A percentile compares a stretch with the other conserved stretches of the same genome.
Evolutionary conservation across 306 rosid species (phyloP).

Genomic region (Malus asiatica): DNA sequence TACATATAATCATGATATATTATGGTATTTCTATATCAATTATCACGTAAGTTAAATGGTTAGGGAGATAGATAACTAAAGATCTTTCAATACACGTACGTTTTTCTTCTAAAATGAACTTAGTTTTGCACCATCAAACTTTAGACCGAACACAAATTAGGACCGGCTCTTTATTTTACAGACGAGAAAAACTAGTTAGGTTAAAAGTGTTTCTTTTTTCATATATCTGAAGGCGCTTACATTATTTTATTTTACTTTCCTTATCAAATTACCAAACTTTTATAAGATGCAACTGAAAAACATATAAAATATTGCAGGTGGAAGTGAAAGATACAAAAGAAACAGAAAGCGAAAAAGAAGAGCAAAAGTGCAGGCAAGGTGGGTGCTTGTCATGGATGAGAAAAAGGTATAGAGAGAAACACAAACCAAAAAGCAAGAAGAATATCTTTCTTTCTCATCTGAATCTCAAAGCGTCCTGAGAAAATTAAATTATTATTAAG

Average conservation of each 20-base stretch:
- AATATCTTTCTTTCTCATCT: slow-evolving; percentile 36
- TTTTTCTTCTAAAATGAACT: neutral
- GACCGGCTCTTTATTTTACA: too few species aligned
- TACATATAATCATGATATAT: too few species aligned
- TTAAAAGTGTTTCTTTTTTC: neutral
- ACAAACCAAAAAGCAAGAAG: slow-evolving; percentile 47
- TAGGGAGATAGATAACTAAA: too few species aligned
- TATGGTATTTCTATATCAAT: too few species aligned
- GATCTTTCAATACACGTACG: too few species aligned
- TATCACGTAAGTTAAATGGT: neutral
- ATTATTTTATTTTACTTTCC: neutral
- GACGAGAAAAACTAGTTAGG: neutral
- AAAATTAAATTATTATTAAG: neutral
- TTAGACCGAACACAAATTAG: neutral
- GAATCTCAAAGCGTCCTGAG: slow-evolving; percentile 31
- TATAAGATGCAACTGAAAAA: slow-evolving; percentile 1
- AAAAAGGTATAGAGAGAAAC: slow-evolving; percentile 45
- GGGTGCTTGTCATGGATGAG: slow-evolving; percentile 93
- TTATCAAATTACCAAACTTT: neutral
- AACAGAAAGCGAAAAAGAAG: slow-evolving; percentile 21
- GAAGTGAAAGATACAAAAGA: slow-evolving; percentile 47
- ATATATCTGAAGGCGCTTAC: neutral
- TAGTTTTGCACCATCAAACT: neutral
- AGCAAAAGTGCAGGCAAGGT: slow-evolving; percentile 31
- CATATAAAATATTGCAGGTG: slow-evolving; percentile 35